Conservation (phyloP, 257 asterid species). For the Cruciata laevipes region DNA sequence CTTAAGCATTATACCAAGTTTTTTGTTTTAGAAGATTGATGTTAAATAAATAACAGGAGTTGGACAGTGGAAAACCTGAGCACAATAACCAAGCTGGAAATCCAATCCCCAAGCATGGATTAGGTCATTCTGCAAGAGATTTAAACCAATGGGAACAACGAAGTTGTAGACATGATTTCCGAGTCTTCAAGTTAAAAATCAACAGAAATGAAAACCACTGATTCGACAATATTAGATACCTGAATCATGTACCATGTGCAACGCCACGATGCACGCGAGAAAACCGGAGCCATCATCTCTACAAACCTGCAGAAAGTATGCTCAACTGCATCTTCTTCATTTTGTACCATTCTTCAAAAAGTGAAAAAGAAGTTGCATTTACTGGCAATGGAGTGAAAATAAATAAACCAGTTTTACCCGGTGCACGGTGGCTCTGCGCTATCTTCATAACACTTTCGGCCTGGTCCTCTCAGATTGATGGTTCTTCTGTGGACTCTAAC, state of each 20-base stretch:
- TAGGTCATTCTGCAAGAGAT: constrained; percentile 47
- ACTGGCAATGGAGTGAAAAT: background rate
- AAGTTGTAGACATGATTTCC: background rate
- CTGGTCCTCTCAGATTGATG: constrained; percentile 36
- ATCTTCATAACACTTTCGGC: constrained; percentile 40
- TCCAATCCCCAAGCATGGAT: constrained; percentile 75
- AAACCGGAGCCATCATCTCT: constrained; percentile 88
- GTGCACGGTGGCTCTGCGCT: constrained; percentile 65
- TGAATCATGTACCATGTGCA: constrained; percentile 76
- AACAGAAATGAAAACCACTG: background rate
- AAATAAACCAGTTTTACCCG: constrained; percentile 27
- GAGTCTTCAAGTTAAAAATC: background rate
- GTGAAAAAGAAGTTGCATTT: background rate
- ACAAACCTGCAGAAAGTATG: constrained; percentile 40
- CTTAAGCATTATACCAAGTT: too few species aligned
- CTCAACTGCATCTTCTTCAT: background rate
- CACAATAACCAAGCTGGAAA: constrained; percentile 69
- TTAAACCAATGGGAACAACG: background rate
- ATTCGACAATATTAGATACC: constrained; percentile 24
- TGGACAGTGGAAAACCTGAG: constrained; percentile 37
- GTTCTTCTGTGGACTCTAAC: constrained; percentile 56
- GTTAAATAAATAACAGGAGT: background rate
- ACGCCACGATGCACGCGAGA: constrained; percentile 66
- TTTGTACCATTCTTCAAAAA: background rate
- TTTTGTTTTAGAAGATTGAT: too few species aligned